Percentiles rank a stretch among this genome's conserved stretches.
These are phyloP conservation scores for Salix viminalis DNA, from an alignment of 345 rosid genomes.

Conservation along the genomic window DNA sequence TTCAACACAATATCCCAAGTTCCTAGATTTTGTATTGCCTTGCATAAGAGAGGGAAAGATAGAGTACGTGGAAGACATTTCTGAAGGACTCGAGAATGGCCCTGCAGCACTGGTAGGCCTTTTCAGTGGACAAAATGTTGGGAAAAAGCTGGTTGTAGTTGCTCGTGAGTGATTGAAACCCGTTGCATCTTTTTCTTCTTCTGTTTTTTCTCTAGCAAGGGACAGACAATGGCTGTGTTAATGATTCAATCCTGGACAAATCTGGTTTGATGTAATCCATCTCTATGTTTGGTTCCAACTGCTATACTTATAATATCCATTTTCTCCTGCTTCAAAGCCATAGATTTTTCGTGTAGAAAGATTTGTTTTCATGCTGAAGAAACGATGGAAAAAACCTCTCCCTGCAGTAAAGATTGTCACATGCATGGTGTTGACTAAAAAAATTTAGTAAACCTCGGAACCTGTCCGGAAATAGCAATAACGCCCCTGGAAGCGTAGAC, in stretches of 20 bases:
- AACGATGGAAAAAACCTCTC: neutral
- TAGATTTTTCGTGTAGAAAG: neutral
- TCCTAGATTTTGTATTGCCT: conserved; percentile 10
- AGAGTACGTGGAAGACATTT: conserved; percentile 2
- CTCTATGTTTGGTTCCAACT: neutral
- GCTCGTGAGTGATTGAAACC: conserved; percentile 1
- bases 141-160: conserved; percentile 23
- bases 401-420: neutral
- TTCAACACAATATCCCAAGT: conserved; percentile 14
- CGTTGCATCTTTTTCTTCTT: neutral
- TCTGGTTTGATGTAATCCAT: neutral
- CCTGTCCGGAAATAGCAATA: too few relatives aligned
- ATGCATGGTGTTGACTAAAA: too few relatives aligned
- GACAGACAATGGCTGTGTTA: neutral
- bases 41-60: conserved; percentile 7
- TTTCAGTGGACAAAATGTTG: conserved; percentile 10
- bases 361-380: neutral
- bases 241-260: neutral
- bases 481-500: too few relatives aligned
- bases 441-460: too few relatives aligned
- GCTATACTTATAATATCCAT: neutral
- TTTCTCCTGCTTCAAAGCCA: neutral
- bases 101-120: conserved; percentile 19
- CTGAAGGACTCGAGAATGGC: conserved; percentile 18
- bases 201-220: neutral